phyloP scores from a whole-genome alignment of 306 rosid species.

The Trifolium repens region DNA sequence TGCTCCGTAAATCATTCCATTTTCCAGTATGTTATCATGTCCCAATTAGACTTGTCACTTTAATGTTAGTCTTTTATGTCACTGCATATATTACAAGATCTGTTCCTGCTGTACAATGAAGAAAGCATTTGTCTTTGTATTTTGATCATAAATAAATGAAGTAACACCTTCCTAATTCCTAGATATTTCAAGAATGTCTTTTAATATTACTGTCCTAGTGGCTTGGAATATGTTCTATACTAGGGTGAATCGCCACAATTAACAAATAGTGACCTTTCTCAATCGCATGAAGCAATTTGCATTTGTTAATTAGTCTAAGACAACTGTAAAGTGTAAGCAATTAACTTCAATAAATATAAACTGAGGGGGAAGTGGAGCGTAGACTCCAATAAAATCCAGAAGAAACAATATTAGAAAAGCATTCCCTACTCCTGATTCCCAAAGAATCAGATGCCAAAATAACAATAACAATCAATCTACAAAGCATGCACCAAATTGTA shows the following conservation, averaged over 20 bases:
- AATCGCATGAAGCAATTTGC: conserved; percentile 29
- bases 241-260: not conserved
- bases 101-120: conserved; percentile 23
- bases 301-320: conserved; percentile 1
- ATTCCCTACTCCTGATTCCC: conserved; percentile 25
- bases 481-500: conserved; percentile 6
- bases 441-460: conserved; percentile 26
- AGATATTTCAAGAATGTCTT: conserved; percentile 13
- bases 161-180: not conserved
- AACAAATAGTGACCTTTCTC: conserved; percentile 1
- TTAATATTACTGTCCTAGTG: not conserved
- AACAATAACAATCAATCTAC: not conserved
- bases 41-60: not conserved
- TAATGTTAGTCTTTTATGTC: not conserved
- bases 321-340: conserved; percentile 34
- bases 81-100: conserved; percentile 28
- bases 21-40: conserved; percentile 4
- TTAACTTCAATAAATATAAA: not conserved
- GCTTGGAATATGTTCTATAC: not conserved
- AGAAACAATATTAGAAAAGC: conserved; percentile 29
- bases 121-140: conserved; percentile 4
- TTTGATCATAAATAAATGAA: conserved; percentile 43
- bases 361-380: not conserved
- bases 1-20: conserved; percentile 36
- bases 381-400: conserved; percentile 12